These are phyloP conservation scores for Fusarium citri DNA, from an alignment of 2,329 filamentous ascomycete species.

Conservation along the genomic window DNA sequence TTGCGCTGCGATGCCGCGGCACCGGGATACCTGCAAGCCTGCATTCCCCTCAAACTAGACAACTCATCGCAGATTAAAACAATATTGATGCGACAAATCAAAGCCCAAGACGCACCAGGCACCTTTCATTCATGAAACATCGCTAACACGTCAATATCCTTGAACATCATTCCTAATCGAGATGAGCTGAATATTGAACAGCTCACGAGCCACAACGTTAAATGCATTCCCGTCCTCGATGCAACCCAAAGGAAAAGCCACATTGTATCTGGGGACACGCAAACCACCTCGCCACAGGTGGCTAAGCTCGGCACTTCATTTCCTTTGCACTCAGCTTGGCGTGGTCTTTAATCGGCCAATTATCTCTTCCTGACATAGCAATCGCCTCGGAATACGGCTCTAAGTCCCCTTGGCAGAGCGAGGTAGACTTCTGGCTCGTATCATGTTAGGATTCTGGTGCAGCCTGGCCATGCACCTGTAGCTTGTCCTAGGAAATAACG, in stretches of 20 bases:
- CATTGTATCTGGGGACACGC: conserved; percentile 34
- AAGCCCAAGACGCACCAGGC: neutral
- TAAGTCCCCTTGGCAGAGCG: conserved; percentile 27
- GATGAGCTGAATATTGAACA: conserved; percentile 26
- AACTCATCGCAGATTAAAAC: conserved; percentile 35
- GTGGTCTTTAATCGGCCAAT: conserved; percentile 17
- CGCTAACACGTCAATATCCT: conserved; percentile 25
- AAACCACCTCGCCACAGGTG: conserved; percentile 48
- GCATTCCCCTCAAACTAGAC: conserved; percentile 18
- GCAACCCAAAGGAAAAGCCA: conserved; percentile 22
- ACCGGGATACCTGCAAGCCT: conserved; percentile 1
- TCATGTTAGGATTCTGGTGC: conserved; percentile 1
- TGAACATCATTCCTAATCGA: conserved; percentile 24
- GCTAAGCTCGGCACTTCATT: conserved; percentile 39
- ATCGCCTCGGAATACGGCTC: conserved; percentile 36
- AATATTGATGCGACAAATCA: conserved; percentile 26
- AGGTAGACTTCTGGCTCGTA: conserved; percentile 15
- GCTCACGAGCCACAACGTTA: conserved; percentile 40
- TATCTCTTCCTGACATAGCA: neutral
- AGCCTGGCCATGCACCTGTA: conserved; percentile 9
- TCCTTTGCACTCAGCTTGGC: conserved; percentile 19
- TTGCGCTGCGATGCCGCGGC: neutral
- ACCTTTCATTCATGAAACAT: conserved; percentile 31
- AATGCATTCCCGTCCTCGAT: conserved; percentile 20
- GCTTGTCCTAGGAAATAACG: neutral